A percentile compares a stretch with the other conserved stretches of the same genome.
phyloP scores from a whole-genome alignment of 441 rosid genomes.

The Biscutella laevigata region DNA sequence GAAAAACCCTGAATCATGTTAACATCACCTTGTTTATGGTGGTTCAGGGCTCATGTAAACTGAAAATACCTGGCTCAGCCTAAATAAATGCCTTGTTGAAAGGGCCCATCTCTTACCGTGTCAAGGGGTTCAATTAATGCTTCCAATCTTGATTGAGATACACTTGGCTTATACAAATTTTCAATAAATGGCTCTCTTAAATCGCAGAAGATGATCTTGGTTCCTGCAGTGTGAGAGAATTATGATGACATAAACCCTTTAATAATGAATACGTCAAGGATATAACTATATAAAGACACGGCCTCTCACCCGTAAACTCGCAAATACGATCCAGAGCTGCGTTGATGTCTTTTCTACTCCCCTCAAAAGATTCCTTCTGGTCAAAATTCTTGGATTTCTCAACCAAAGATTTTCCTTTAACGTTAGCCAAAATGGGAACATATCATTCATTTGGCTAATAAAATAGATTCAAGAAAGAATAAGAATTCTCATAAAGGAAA shows the following conservation, averaged over 20 bases:
- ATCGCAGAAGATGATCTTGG: slow-evolving; percentile 86
- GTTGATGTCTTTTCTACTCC: slow-evolving; percentile 82
- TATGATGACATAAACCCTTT: background rate
- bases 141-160: slow-evolving; percentile 75
- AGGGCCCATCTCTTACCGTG: slow-evolving; percentile 35
- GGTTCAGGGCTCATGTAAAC: background rate
- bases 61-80: background rate
- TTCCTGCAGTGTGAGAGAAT: slow-evolving; percentile 48
- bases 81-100: background rate
- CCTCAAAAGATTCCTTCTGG: slow-evolving; percentile 73
- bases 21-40: background rate
- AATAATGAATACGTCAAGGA: background rate
- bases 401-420: slow-evolving; percentile 50
- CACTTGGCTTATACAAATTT: slow-evolving; percentile 70
- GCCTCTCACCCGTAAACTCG: slow-evolving; percentile 70
- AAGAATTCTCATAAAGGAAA: background rate
- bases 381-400: slow-evolving; percentile 58
- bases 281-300: slow-evolving; percentile 3
- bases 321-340: slow-evolving; percentile 81
- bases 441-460: slow-evolving; percentile 3
- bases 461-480: background rate
- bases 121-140: slow-evolving; percentile 79
- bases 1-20: background rate
- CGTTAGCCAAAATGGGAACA: slow-evolving; percentile 16
- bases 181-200: slow-evolving; percentile 82